These are phyloP conservation scores for Kernera saxatilis DNA, from an alignment of 345 rosid genomes.

Conservation along the genomic window DNA sequence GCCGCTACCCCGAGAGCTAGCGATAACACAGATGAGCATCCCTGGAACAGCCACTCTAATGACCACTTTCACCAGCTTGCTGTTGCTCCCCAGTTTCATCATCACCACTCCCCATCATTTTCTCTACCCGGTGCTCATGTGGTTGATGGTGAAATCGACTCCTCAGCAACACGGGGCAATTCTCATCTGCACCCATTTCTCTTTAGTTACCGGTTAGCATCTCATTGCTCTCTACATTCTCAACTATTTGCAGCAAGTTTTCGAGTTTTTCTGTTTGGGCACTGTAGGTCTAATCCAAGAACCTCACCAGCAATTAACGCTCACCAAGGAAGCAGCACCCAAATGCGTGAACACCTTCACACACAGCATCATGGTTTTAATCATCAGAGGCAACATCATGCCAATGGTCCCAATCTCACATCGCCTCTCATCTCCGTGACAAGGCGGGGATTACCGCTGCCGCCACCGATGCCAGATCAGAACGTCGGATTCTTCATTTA, in stretches of 20 bases:
- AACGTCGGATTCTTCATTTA: conserved; percentile 40
- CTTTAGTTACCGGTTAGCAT: conserved; percentile 51
- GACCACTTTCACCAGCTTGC: conserved; percentile 47
- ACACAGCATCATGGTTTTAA: conserved; percentile 37
- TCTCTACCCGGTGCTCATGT: conserved; percentile 37
- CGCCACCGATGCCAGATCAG: conserved; percentile 40
- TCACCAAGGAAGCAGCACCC: conserved; percentile 44
- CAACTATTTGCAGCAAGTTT: background rate
- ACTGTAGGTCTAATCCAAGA: conserved; percentile 45
- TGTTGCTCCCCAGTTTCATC: conserved; percentile 50
- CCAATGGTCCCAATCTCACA: conserved; percentile 36
- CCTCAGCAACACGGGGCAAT: conserved; percentile 41
- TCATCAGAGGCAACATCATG: conserved; percentile 45
- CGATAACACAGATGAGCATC: conserved; percentile 40
- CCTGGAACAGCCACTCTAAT: conserved; percentile 46
- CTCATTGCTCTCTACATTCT: background rate
- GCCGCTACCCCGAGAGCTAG: conserved; percentile 36
- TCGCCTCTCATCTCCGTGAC: conserved; percentile 33
- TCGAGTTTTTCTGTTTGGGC: background rate
- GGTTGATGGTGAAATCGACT: conserved; percentile 40
- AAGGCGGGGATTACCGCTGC: conserved; percentile 44
- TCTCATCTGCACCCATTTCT: conserved; percentile 41
- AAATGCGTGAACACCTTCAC: conserved; percentile 42
- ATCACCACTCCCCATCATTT: conserved; percentile 36
- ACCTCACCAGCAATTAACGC: conserved; percentile 40